phyloP scores from a whole-genome alignment of 352 stramenopile genomes.

The Phytophthora chlamydospora region DNA sequence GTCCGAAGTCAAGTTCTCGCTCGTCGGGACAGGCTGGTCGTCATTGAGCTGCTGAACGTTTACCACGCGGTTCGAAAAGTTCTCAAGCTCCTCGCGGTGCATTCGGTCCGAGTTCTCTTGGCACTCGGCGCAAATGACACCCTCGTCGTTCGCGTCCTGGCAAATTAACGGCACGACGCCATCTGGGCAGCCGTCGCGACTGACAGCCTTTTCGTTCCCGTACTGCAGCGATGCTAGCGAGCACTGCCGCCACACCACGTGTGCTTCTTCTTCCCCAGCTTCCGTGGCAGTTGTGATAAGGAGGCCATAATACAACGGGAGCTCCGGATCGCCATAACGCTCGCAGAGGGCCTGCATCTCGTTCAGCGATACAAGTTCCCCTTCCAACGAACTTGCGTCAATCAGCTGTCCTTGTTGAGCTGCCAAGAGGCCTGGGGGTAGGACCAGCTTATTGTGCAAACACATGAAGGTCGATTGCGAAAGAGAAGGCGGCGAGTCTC shows the following conservation, averaged over 20 bases:
- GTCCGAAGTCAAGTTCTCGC: slow-evolving; percentile 48
- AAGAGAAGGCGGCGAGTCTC: slow-evolving; percentile 40
- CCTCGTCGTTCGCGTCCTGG: slow-evolving; percentile 35
- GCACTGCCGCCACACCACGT: slow-evolving; percentile 55
- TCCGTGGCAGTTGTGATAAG: slow-evolving; percentile 22
- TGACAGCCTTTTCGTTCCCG: slow-evolving; percentile 30
- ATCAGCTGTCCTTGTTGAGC: slow-evolving; percentile 51
- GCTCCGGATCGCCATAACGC: slow-evolving; percentile 59
- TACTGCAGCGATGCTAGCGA: slow-evolving; percentile 44
- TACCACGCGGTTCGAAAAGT: slow-evolving; percentile 70
- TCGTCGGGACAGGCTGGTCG: slow-evolving; percentile 57
- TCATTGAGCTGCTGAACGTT: slow-evolving; percentile 64
- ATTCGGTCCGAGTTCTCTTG: slow-evolving; percentile 46
- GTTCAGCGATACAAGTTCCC: slow-evolving; percentile 65
- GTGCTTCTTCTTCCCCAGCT: slow-evolving; percentile 16
- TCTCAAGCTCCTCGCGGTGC: slow-evolving; percentile 56
- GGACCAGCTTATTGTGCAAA: slow-evolving; percentile 57
- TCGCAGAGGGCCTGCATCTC: slow-evolving; percentile 66
- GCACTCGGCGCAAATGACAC: slow-evolving; percentile 56
- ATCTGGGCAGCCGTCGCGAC: slow-evolving; percentile 27
- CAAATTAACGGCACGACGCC: slow-evolving; percentile 34
- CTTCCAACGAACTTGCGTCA: slow-evolving; percentile 46
- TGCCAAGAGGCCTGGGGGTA: slow-evolving; percentile 52
- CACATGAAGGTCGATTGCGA: slow-evolving; percentile 48
- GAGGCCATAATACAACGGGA: slow-evolving; percentile 56